A percentile compares a stretch with the other conserved stretches of the same genome.
Conservation (phyloP, 2,329 filamentous ascomycete genomes). For the Colletotrichum costaricense region DNA sequence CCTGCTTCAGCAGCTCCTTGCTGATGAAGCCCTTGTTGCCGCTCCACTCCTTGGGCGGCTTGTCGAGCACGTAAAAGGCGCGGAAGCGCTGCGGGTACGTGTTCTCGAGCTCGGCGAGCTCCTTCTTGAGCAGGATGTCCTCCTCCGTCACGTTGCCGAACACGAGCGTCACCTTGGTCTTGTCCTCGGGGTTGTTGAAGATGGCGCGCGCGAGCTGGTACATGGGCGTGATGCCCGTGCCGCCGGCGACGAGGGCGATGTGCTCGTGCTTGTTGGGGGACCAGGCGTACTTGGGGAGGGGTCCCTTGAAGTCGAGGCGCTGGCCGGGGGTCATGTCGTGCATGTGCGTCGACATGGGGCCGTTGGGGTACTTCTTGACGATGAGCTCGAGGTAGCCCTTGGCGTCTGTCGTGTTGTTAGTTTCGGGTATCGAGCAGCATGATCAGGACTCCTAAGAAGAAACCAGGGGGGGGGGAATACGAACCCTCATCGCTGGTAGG, state of each 20-base stretch:
- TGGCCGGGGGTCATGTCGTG: slow-evolving; percentile 87
- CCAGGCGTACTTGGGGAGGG: slow-evolving; percentile 94
- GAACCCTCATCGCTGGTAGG: slow-evolving; percentile 86
- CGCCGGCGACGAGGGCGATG: slow-evolving; percentile 88
- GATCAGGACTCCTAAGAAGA: background rate
- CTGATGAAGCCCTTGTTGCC: slow-evolving; percentile 84
- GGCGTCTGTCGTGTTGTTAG: slow-evolving; percentile 63
- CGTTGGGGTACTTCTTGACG: slow-evolving; percentile 90
- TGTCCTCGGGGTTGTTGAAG: slow-evolving; percentile 95
- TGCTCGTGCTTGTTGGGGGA: slow-evolving; percentile 91
- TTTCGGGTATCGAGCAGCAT: background rate
- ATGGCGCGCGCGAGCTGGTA: slow-evolving; percentile 92
- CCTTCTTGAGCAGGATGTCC: slow-evolving; percentile 90
- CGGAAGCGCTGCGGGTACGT: slow-evolving; percentile 95
- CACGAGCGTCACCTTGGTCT: slow-evolving; percentile 96
- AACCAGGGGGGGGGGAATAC: slow-evolving; percentile 36
- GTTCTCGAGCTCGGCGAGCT: slow-evolving; percentile 90
- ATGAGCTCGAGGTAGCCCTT: slow-evolving; percentile 88
- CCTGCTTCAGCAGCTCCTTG: slow-evolving; percentile 94
- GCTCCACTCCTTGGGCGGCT: slow-evolving; percentile 81
- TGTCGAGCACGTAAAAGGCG: slow-evolving; percentile 93
- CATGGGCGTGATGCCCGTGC: slow-evolving; percentile 98
- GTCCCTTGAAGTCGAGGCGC: slow-evolving; percentile 91
- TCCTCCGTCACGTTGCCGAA: slow-evolving; percentile 92
- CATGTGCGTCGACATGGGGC: slow-evolving; percentile 91